Evolutionary conservation across 1,139 yeast species (phyloP).

Genomic region (Pichia sp.): DNA sequence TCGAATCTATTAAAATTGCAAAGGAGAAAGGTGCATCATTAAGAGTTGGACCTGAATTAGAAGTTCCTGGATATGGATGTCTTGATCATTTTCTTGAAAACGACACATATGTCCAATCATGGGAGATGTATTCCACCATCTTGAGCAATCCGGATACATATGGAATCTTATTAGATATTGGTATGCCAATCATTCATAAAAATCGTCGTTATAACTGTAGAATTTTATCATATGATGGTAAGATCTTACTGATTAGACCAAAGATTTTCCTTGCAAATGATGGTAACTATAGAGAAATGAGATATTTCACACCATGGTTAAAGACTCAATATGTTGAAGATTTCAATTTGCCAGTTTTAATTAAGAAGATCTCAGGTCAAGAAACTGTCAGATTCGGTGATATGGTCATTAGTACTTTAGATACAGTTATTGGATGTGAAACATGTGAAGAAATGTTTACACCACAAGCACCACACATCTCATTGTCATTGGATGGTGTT

Average conservation of each 20-base stretch:
- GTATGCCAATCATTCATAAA: constrained; percentile 90
- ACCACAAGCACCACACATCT: constrained; percentile 92
- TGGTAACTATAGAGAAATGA: constrained; percentile 97
- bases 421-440: constrained; percentile 90
- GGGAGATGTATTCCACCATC: constrained; percentile 91
- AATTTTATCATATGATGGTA: constrained; percentile 73
- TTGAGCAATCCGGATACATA: constrained; percentile 61
- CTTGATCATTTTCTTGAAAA: constrained; percentile 92
- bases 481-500: constrained; percentile 91
- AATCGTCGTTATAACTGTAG: constrained; percentile 91
- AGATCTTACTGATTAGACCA: constrained; percentile 84
- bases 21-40: constrained; percentile 73
- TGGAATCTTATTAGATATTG: constrained; percentile 83
- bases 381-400: constrained; percentile 78
- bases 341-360: constrained; percentile 65
- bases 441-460: constrained; percentile 98
- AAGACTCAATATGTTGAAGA: constrained; percentile 72
- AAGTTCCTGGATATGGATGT: constrained; percentile 93
- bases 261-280: constrained; percentile 92
- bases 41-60: constrained; percentile 97
- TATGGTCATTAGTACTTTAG: constrained; percentile 78
- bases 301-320: constrained; percentile 95
- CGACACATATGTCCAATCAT: constrained; percentile 84
- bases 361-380: constrained; percentile 65
- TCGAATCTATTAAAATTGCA: constrained; percentile 76